phyloP scores from a whole-genome alignment of 768 basidiomycete genomes.

The Phaffia tasmanica region DNA sequence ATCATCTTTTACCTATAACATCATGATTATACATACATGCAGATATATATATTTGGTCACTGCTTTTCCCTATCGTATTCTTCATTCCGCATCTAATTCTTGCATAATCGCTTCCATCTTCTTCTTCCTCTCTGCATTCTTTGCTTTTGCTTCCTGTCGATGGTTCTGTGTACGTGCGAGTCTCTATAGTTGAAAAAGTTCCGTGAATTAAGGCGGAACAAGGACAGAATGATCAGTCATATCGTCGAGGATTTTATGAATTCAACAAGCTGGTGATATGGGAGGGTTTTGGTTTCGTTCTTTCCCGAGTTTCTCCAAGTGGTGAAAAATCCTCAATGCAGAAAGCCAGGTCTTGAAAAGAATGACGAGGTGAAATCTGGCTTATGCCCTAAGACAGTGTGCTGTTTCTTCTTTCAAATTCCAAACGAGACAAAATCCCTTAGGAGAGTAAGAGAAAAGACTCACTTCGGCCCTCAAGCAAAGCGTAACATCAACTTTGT shows the following conservation, averaged over 20 bases:
- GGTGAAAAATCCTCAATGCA: too few species aligned
- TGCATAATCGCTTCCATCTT: constrained; percentile 4
- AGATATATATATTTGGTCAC: not conserved
- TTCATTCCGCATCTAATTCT: not conserved
- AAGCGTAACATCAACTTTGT: constrained; percentile 13
- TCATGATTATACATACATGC: not conserved
- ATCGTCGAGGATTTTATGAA: too few species aligned
- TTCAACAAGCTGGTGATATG: too few species aligned
- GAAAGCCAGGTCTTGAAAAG: not conserved
- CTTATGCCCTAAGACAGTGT: not conserved
- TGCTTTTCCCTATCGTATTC: not conserved
- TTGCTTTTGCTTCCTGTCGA: not conserved
- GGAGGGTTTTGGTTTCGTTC: too few species aligned
- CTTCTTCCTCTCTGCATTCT: not conserved
- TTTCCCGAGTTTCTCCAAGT: too few species aligned
- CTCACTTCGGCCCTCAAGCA: constrained; percentile 20
- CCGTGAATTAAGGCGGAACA: too few species aligned
- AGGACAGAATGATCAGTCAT: too few species aligned
- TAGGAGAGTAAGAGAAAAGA: not conserved
- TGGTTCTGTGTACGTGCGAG: constrained; percentile 7
- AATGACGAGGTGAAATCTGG: not conserved
- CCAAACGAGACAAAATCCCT: not conserved
- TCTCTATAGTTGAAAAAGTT: not conserved
- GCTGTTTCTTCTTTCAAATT: not conserved
- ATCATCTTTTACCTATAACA: too few species aligned